A percentile compares a stretch with the other conserved stretches of the same genome.
Conservation (phyloP, 257 asterid genomes). For the Forsythia suspensa region DNA sequence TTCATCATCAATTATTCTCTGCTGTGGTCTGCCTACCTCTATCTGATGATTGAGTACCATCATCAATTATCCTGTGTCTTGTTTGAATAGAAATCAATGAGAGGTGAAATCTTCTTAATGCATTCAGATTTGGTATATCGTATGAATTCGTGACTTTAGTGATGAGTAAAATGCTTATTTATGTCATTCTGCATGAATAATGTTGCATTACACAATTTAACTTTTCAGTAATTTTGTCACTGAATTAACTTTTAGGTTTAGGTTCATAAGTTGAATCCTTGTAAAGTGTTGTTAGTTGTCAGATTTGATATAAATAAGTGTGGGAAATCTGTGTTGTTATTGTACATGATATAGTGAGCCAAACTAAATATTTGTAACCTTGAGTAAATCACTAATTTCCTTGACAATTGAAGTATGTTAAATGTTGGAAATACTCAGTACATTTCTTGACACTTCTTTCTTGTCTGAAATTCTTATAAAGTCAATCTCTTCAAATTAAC, state of each 20-base stretch:
- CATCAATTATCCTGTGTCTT: constrained; percentile 2
- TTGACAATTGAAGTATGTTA: neutral
- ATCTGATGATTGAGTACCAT: constrained; percentile 3
- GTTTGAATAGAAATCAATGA: neutral
- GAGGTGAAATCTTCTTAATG: too few relatives aligned
- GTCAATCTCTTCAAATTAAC: neutral
- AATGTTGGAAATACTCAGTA: neutral
- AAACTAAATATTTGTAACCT: neutral
- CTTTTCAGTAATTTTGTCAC: too few relatives aligned
- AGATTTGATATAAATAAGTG: neutral
- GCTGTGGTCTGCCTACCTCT: constrained; percentile 8
- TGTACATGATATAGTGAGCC: neutral
- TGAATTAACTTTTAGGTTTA: neutral
- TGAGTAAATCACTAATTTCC: neutral
- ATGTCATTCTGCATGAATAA: too few relatives aligned
- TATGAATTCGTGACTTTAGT: too few relatives aligned
- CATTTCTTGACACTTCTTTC: neutral
- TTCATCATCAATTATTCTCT: neutral
- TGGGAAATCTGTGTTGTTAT: neutral
- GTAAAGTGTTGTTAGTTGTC: neutral
- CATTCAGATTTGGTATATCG: too few relatives aligned
- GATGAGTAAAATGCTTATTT: too few relatives aligned
- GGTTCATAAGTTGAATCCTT: constrained; percentile 2
- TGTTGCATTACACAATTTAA: too few relatives aligned
- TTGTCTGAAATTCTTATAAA: constrained; percentile 6